These are phyloP conservation scores for Pilasporangium apinafurcum DNA, from an alignment of 352 stramenopile species.

Conservation along the genomic window DNA sequence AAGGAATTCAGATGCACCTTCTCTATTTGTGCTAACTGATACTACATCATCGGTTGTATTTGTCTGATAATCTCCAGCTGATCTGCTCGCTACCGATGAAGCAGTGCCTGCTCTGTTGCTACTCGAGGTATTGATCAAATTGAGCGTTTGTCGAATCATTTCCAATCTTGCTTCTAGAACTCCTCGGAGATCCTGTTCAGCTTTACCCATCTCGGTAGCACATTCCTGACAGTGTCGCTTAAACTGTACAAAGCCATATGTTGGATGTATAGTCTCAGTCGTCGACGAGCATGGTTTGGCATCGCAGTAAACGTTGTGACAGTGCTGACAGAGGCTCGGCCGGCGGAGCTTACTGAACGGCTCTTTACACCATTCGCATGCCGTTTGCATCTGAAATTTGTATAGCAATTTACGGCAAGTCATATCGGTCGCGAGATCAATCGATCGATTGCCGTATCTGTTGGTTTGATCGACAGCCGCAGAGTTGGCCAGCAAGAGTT, in stretches of 20 bases:
- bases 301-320: constrained; percentile 75
- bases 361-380: constrained; percentile 78
- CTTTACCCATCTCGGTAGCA: constrained; percentile 59
- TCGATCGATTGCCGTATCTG: constrained; percentile 63
- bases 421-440: constrained; percentile 64
- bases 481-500: constrained; percentile 66
- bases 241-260: constrained; percentile 1
- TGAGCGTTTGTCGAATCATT: constrained; percentile 42
- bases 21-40: neutral
- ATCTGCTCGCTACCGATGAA: too few relatives aligned
- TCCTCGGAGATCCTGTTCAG: constrained; percentile 55
- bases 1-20: too few relatives aligned
- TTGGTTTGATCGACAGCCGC: constrained; percentile 53
- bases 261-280: constrained; percentile 17
- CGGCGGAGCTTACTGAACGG: constrained; percentile 55
- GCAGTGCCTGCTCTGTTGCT: too few relatives aligned
- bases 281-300: constrained; percentile 67
- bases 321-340: constrained; percentile 73
- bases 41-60: neutral
- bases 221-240: constrained; percentile 75
- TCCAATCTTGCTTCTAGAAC: constrained; percentile 58
- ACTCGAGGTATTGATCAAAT: constrained; percentile 20
- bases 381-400: constrained; percentile 50
- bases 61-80: too few relatives aligned
- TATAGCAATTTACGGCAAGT: constrained; percentile 53